Conservation (phyloP, 1,284 basidiomycete species). For the Wolfiporia cocos region DNA sequence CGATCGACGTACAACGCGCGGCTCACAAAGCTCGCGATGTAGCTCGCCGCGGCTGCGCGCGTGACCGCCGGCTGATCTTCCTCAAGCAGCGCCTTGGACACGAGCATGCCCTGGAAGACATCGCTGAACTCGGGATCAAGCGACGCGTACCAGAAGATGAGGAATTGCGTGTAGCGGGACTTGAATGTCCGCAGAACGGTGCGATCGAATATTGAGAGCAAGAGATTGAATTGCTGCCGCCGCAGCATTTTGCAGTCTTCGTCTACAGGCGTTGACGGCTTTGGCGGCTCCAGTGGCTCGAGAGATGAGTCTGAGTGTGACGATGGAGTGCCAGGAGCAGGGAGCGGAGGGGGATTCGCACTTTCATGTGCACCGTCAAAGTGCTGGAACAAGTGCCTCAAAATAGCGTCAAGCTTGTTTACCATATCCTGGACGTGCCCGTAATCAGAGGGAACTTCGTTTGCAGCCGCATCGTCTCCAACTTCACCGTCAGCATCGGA, state of each 20-base stretch:
- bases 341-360: slow-evolving; percentile 11
- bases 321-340: slow-evolving; percentile 21
- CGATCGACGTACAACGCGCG: slow-evolving; percentile 85
- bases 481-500: slow-evolving; percentile 62
- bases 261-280: slow-evolving; percentile 18
- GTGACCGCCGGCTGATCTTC: slow-evolving; percentile 61
- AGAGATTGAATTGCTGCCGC: slow-evolving; percentile 73
- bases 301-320: slow-evolving; percentile 15
- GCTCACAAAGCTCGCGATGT: slow-evolving; percentile 90
- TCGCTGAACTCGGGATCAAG: slow-evolving; percentile 88
- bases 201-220: slow-evolving; percentile 91
- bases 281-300: slow-evolving; percentile 12
- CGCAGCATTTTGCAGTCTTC: slow-evolving; percentile 34
- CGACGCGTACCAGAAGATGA: slow-evolving; percentile 94
- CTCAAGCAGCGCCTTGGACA: slow-evolving; percentile 80
- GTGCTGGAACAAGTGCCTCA: slow-evolving; percentile 82
- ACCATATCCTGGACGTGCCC: slow-evolving; percentile 82
- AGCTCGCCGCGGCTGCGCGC: slow-evolving; percentile 85
- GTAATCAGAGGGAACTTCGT: slow-evolving; percentile 47
- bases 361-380: slow-evolving; percentile 46
- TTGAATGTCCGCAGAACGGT: slow-evolving; percentile 94
- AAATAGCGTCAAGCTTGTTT: slow-evolving; percentile 85
- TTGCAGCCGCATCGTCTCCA: slow-evolving; percentile 34
- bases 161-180: slow-evolving; percentile 95
- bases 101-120: slow-evolving; percentile 89